Percentiles rank a stretch among this genome's conserved stretches.
phyloP scores from a whole-genome alignment of 768 basidiomycete genomes.

The Tremella yokohamensis region DNA sequence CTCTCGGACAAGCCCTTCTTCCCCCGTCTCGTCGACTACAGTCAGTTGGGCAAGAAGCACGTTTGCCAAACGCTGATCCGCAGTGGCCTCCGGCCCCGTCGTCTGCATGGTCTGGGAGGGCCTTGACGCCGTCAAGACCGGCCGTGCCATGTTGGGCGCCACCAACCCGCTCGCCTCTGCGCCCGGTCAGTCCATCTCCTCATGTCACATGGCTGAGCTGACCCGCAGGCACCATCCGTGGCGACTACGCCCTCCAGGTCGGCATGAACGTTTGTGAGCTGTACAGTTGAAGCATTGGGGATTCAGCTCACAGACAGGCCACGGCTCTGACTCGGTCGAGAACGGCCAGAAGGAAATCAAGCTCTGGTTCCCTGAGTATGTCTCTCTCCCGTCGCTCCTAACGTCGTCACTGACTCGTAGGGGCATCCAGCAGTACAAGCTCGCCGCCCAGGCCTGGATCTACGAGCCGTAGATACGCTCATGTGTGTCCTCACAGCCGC shows the following conservation, averaged over 20 bases:
- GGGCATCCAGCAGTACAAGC: slow-evolving; percentile 48
- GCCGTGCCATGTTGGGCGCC: slow-evolving; percentile 90
- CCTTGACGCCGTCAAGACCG: slow-evolving; percentile 64
- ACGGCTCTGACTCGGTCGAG: slow-evolving; percentile 54
- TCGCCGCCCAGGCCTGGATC: slow-evolving; percentile 36
- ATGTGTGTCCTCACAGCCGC: too few relatives aligned
- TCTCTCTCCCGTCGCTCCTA: not conserved
- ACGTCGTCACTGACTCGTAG: slow-evolving; percentile 14
- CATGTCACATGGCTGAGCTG: not conserved
- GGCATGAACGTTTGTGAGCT: slow-evolving; percentile 58
- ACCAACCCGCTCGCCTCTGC: slow-evolving; percentile 91
- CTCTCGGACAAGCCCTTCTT: slow-evolving; percentile 93
- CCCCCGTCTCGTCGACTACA: slow-evolving; percentile 90
- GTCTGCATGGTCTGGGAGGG: slow-evolving; percentile 85
- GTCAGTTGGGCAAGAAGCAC: slow-evolving; percentile 18
- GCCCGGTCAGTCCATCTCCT: slow-evolving; percentile 61
- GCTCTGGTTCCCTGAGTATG: slow-evolving; percentile 60
- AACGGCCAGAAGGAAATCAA: slow-evolving; percentile 78
- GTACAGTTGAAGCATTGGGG: not conserved
- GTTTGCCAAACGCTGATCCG: slow-evolving; percentile 20
- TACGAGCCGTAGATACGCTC: slow-evolving; percentile 35
- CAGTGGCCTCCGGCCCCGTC: slow-evolving; percentile 68
- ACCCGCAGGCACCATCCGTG: slow-evolving; percentile 79
- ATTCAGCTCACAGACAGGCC: slow-evolving; percentile 21
- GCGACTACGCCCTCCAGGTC: slow-evolving; percentile 88